Evolutionary conservation across 148 eudicot genomes (phyloP), one percentile per base, ranked within the genome.

Genomic region (Chenopodium suecicum): DNA sequence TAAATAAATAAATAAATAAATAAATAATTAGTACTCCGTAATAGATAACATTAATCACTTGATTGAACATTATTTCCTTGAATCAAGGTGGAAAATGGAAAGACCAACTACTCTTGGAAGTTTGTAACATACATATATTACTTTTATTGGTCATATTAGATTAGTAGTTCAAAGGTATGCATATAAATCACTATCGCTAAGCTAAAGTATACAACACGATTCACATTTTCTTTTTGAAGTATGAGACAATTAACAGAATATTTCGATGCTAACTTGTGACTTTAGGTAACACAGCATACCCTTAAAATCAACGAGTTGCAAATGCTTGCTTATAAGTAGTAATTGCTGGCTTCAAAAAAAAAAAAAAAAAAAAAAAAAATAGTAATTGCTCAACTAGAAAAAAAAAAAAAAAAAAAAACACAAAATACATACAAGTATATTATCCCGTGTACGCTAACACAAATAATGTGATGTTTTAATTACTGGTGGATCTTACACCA

Each of bases 141-240:
- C 25, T 62, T 20, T 4, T 5, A 0, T 62, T 7, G 65, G 7
- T 11, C 23, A 4, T 41, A 41, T 41, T 41, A 41, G 44, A 41
- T 41, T 41, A 62, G 65, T 62, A 62, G 9, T 22, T 62, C 65
- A 62, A 22, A 62, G 27, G 27, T 22, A 22, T 62, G 62, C 62
- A 13, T 17, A 13, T 41, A 41, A 41, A 41, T 41, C 44, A 17
- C 16, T 56, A 4, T 56, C 20, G 17, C 20, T 14, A 56, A 50
- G 46, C 7, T 29, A 78, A 78, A 65, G 80, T 78, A 31, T 27
- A 54, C 44, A 44, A 27, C 80, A 64, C 23, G 72, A 65, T 23
- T 25, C 16, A 66, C 58, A 46, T 25, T 65, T 66, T 66, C 22
- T 20, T 7, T 2, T 47, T 4, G 41, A 68, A 52, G 64, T 48